Percentiles rank a stretch among this genome's conserved stretches.
These are phyloP conservation scores for Helotiales sp. DNA, from an alignment of 2,329 filamentous ascomycete species.

Conservation along the genomic window DNA sequence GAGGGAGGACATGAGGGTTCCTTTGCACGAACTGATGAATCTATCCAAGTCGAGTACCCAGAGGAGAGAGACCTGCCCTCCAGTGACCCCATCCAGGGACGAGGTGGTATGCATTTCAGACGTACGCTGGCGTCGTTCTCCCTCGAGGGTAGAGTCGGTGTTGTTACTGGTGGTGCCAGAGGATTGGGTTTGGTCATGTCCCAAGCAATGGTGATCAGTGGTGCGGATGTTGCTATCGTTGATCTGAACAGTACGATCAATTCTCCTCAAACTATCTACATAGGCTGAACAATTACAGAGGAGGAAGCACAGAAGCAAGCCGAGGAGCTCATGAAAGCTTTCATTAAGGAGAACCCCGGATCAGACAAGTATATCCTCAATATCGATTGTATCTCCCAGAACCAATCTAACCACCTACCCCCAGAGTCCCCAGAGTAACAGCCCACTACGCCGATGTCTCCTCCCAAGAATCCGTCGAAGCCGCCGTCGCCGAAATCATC, in stretches of 20 bases:
- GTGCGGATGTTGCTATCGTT: constrained; percentile 86
- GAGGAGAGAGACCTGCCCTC: constrained; percentile 71
- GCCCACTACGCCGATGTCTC: constrained; percentile 89
- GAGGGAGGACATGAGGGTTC: constrained; percentile 29
- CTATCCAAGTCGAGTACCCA: constrained; percentile 77
- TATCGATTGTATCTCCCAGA: neutral
- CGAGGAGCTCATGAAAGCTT: constrained; percentile 69
- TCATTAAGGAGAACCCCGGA: constrained; percentile 76
- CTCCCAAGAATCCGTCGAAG: constrained; percentile 73
- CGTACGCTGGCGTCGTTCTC: constrained; percentile 80
- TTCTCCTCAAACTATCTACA: neutral
- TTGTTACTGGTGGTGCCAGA: constrained; percentile 88
- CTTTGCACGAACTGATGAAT: constrained; percentile 78
- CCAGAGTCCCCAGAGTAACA: constrained; percentile 75
- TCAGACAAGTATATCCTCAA: constrained; percentile 57
- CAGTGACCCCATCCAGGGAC: constrained; percentile 69
- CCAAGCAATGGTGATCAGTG: constrained; percentile 85
- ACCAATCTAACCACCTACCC: neutral
- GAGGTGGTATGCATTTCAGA: constrained; percentile 79
- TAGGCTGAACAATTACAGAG: constrained; percentile 49
- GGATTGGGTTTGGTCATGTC: constrained; percentile 90
- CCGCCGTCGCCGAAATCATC: constrained; percentile 69
- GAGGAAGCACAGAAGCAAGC: constrained; percentile 82
- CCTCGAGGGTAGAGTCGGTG: constrained; percentile 75
- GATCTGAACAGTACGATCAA: constrained; percentile 78